Evolutionary conservation across 805 yeast species (phyloP).

Genomic region (Candida tallmaniae): DNA sequence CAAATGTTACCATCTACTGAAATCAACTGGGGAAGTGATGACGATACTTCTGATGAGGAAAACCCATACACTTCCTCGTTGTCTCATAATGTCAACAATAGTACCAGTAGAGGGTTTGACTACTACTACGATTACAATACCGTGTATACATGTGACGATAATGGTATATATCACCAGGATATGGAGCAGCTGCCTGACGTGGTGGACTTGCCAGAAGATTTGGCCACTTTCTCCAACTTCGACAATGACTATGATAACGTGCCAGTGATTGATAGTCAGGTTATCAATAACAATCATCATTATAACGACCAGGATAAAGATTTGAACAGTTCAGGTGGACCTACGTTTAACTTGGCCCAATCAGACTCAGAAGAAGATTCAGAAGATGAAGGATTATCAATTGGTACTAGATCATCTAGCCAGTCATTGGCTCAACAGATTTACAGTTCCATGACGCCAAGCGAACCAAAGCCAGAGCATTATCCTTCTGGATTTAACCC

Average conservation of each 20-base stretch:
- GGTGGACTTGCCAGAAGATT: slow-evolving; percentile 45
- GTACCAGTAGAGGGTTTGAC: slow-evolving; percentile 62
- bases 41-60: slow-evolving; percentile 59
- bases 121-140: slow-evolving; percentile 78
- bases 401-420: slow-evolving; percentile 35
- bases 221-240: slow-evolving; percentile 36
- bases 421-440: slow-evolving; percentile 42
- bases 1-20: slow-evolving; percentile 83
- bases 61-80: slow-evolving; percentile 48
- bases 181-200: slow-evolving; percentile 26
- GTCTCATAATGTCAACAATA: slow-evolving; percentile 68
- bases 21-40: slow-evolving; percentile 67
- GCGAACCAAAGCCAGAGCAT: slow-evolving; percentile 15
- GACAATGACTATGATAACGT: slow-evolving; percentile 33
- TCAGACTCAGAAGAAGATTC: slow-evolving; percentile 19
- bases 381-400: slow-evolving; percentile 33
- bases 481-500: slow-evolving; percentile 12
- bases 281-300: not conserved
- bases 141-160: slow-evolving; percentile 56
- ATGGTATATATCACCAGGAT: slow-evolving; percentile 31
- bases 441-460: slow-evolving; percentile 22
- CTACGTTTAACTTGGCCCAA: slow-evolving; percentile 3
- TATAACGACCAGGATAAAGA: too few species aligned
- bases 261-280: slow-evolving; percentile 23
- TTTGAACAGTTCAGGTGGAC: not conserved